Percentiles rank a stretch among this genome's conserved stretches.
Evolutionary conservation across 2,329 filamentous ascomycete genomes (phyloP).

Genomic region (Byssothecium circinans): DNA sequence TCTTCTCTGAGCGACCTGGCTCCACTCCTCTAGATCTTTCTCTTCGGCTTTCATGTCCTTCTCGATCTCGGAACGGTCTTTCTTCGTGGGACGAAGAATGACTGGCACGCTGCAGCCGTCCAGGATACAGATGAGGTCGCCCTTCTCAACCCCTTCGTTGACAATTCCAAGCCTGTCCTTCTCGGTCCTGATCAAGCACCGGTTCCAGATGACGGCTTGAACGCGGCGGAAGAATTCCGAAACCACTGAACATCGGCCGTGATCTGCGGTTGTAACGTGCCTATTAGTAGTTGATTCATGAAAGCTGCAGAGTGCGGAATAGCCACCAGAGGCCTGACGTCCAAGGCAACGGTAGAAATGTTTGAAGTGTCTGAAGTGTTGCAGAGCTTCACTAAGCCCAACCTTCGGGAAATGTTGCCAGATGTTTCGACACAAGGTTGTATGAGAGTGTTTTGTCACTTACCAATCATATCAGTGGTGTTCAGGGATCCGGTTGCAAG

Average conservation of each 20-base stretch:
- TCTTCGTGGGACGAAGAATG: conserved; percentile 2
- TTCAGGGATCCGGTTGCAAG: conserved; percentile 8
- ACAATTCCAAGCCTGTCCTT: conserved; percentile 15
- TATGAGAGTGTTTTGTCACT: too few species aligned
- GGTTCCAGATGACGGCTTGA: conserved; percentile 24
- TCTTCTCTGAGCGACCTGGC: neutral
- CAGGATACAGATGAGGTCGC: conserved; percentile 22
- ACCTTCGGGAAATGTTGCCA: too few species aligned
- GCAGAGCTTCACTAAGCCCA: too few species aligned
- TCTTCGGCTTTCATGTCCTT: neutral
- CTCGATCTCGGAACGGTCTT: neutral
- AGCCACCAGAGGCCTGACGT: too few species aligned
- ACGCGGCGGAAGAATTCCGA: conserved; percentile 23
- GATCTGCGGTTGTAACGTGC: too few species aligned
- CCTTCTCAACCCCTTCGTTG: too few species aligned
- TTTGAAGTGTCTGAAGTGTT: too few species aligned
- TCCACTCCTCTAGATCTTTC: neutral
- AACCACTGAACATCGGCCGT: conserved; percentile 17
- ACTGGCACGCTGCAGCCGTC: conserved; percentile 20
- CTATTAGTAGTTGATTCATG: too few species aligned
- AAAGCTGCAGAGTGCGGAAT: too few species aligned
- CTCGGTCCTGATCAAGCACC: conserved; percentile 19
- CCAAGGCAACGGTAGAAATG: too few species aligned
- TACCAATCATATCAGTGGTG: conserved; percentile 11
- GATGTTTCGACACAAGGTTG: too few species aligned